A percentile compares a stretch with the other conserved stretches of the same genome.
Conservation (phyloP, 2,329 filamentous ascomycete genomes). For the Talaromyces albobiverticillius region DNA sequence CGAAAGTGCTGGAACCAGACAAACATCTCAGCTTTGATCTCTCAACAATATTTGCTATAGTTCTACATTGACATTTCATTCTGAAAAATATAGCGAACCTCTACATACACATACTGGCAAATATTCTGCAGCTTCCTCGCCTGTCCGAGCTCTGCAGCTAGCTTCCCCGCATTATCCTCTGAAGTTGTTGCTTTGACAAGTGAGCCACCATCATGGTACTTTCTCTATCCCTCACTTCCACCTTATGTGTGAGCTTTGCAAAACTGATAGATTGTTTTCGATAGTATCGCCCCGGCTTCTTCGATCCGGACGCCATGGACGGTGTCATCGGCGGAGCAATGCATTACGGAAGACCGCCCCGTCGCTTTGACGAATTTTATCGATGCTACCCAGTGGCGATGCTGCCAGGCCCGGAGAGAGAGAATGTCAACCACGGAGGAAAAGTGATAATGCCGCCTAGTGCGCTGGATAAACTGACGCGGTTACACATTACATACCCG, state of each 20-base stretch:
- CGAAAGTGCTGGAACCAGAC: background rate
- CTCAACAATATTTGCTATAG: background rate
- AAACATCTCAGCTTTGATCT: background rate
- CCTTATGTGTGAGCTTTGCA: background rate
- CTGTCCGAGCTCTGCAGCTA: background rate
- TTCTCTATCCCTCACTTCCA: background rate
- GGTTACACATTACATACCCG: constrained; percentile 94
- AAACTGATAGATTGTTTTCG: constrained; percentile 7
- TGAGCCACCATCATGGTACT: constrained; percentile 10
- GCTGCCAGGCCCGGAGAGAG: constrained; percentile 84
- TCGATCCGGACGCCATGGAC: constrained; percentile 52
- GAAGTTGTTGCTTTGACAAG: background rate
- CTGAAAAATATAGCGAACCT: background rate
- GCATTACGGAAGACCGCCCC: constrained; percentile 51
- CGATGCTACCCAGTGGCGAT: constrained; percentile 94
- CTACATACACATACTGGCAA: background rate
- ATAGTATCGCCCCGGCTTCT: constrained; percentile 48
- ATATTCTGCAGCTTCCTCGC: background rate
- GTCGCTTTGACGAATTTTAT: constrained; percentile 97
- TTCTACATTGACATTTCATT: background rate
- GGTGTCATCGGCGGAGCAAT: constrained; percentile 55
- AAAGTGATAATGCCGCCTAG: constrained; percentile 98
- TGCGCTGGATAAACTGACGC: constrained; percentile 92
- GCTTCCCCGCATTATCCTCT: constrained; percentile 5
- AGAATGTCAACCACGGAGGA: constrained; percentile 90